These are phyloP conservation scores for Amphichorda felina DNA, from an alignment of 2,329 filamentous ascomycete genomes.

Conservation along the genomic window DNA sequence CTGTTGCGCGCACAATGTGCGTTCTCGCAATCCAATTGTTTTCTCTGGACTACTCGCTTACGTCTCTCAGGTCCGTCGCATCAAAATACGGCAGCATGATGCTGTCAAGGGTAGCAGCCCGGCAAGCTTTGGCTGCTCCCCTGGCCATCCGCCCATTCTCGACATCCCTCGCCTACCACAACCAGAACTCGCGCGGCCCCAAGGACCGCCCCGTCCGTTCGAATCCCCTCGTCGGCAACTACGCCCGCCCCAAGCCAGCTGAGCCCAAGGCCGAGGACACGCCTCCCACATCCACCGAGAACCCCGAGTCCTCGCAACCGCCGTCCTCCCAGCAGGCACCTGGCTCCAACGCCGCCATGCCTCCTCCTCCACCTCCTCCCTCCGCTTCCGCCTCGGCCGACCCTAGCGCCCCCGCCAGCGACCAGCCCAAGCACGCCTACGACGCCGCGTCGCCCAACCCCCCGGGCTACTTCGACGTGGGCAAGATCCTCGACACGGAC, in stretches of 20 bases:
- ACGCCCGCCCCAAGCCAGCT: slow-evolving; percentile 6
- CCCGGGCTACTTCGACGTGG: slow-evolving; percentile 2
- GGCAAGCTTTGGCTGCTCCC: slow-evolving; percentile 7
- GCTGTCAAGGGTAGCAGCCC: slow-evolving; percentile 15
- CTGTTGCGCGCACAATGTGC: background rate
- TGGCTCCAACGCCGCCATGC: slow-evolving; percentile 3
- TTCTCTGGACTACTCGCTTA: slow-evolving; percentile 1
- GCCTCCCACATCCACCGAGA: slow-evolving; percentile 6
- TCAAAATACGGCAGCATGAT: slow-evolving; percentile 15
- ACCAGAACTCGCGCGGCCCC: slow-evolving; percentile 1
- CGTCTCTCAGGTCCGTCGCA: slow-evolving; percentile 12
- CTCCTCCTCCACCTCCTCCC: slow-evolving; percentile 10
- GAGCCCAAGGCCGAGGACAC: slow-evolving; percentile 2
- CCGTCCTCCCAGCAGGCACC: slow-evolving; percentile 3
- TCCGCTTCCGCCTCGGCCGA: slow-evolving; percentile 4
- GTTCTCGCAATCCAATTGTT: background rate
- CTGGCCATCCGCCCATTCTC: slow-evolving; percentile 15
- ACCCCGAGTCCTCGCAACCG: slow-evolving; percentile 1
- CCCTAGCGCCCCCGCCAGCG: background rate
- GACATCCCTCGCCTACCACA: slow-evolving; percentile 10
- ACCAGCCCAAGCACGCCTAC: slow-evolving; percentile 10
- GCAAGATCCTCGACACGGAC: slow-evolving; percentile 10
- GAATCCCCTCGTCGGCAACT: slow-evolving; percentile 20
- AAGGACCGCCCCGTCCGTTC: slow-evolving; percentile 6
- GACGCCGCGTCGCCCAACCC: slow-evolving; percentile 9